Conservation (phyloP, 176 grass and related monocot species). For the Themeda triandra region DNA sequence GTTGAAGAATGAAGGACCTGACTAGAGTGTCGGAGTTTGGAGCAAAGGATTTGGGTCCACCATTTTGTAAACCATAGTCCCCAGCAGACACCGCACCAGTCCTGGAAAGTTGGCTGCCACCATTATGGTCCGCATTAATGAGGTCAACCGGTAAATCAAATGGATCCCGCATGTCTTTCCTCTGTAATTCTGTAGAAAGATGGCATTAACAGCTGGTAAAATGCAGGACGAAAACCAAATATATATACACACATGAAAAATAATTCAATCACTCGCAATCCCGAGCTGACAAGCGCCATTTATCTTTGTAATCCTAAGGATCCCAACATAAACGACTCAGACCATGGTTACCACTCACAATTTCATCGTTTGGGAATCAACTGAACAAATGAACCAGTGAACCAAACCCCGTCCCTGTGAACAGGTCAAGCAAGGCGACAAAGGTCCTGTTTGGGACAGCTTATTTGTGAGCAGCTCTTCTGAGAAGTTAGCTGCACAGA, state of each 20-base stretch:
- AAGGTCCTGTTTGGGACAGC: neutral
- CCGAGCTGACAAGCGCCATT: neutral
- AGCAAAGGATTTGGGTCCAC: slow-evolving; percentile 34
- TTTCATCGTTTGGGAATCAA: neutral
- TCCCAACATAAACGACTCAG: neutral
- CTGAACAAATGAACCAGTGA: neutral
- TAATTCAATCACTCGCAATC: neutral
- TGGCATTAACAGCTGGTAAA: neutral
- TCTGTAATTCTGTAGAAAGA: slow-evolving; percentile 19
- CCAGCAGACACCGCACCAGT: slow-evolving; percentile 17
- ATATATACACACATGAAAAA: neutral
- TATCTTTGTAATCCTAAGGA: neutral
- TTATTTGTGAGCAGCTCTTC: neutral
- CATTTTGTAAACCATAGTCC: slow-evolving; percentile 44
- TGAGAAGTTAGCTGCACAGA: neutral
- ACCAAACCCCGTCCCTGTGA: neutral
- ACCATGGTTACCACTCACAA: neutral
- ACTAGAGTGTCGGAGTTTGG: slow-evolving; percentile 50
- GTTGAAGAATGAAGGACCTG: slow-evolving; percentile 49
- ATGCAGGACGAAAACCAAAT: neutral
- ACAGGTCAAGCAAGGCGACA: neutral
- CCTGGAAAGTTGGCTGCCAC: slow-evolving; percentile 34
- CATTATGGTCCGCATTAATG: slow-evolving; percentile 22
- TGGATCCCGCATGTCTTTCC: slow-evolving; percentile 61
- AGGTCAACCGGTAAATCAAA: slow-evolving; percentile 46